Percentiles rank a stretch among this genome's conserved stretches.
Evolutionary conservation across 345 rosid species (phyloP).

Genomic region (Boechera divaricarpa): DNA sequence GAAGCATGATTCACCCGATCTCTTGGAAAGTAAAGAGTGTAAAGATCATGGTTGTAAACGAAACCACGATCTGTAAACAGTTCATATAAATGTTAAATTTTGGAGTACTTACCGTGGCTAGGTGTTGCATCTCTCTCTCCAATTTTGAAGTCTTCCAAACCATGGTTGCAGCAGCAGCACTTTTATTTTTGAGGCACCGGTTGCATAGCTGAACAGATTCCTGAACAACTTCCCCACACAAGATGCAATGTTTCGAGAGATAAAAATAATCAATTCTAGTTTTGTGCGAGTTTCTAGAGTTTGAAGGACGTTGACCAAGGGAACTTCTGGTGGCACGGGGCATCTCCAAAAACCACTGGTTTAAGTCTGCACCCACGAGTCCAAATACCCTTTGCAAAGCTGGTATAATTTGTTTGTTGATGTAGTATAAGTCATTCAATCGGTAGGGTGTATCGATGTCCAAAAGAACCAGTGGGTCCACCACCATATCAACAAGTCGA

Average conservation of each 20-base stretch:
- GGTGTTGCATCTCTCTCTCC: conserved; percentile 91
- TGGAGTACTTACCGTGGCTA: conserved; percentile 66
- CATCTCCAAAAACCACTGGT: conserved; percentile 87
- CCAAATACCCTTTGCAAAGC: conserved; percentile 90
- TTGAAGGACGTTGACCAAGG: conserved; percentile 57
- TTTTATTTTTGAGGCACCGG: conserved; percentile 61
- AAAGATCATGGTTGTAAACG: conserved; percentile 10
- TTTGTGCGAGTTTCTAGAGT: conserved; percentile 57
- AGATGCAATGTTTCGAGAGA: conserved; percentile 83
- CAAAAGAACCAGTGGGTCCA: conserved; percentile 85
- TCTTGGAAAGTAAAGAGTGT: conserved; percentile 16
- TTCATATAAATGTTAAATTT: not conserved
- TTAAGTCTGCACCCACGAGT: conserved; percentile 81
- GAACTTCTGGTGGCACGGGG: conserved; percentile 78
- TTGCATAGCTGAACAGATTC: conserved; percentile 68
- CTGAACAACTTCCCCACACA: conserved; percentile 88
- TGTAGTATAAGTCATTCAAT: conserved; percentile 85
- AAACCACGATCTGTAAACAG: not conserved
- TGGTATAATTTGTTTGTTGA: conserved; percentile 93
- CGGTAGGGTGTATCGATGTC: conserved; percentile 76
- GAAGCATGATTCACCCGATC: conserved; percentile 1
- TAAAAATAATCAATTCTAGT: conserved; percentile 84
- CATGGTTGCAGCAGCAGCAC: conserved; percentile 63
- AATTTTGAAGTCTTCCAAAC: conserved; percentile 80
- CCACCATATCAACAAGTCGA: conserved; percentile 91